A percentile compares a stretch with the other conserved stretches of the same genome.
Evolutionary conservation across 2,329 filamentous ascomycete species (phyloP).

Genomic region (Sclerotiophoma versabilis): DNA sequence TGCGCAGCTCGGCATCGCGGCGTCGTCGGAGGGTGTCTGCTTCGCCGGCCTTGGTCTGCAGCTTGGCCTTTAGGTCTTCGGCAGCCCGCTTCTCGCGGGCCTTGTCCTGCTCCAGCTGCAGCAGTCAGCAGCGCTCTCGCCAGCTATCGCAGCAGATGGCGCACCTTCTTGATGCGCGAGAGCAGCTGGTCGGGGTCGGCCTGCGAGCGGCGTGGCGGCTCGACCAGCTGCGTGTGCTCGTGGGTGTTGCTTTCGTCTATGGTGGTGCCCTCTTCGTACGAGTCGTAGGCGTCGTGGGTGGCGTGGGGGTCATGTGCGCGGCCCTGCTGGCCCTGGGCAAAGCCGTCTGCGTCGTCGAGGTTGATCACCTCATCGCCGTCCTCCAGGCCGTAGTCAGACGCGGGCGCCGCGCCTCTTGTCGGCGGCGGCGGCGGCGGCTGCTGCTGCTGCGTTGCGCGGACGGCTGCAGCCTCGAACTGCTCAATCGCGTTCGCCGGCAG

Average conservation of each 20-base stretch:
- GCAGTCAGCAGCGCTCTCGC: slow-evolving; percentile 29
- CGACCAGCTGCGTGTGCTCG: not conserved
- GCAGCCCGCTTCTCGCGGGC: slow-evolving; percentile 33
- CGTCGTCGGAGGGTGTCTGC: slow-evolving; percentile 77
- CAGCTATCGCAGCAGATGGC: not conserved
- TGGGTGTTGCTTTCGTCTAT: slow-evolving; percentile 8
- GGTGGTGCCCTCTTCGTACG: slow-evolving; percentile 5
- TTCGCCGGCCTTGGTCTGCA: slow-evolving; percentile 70
- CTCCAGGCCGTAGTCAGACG: slow-evolving; percentile 54
- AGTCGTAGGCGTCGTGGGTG: not conserved
- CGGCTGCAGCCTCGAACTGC: slow-evolving; percentile 55
- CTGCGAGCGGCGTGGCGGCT: slow-evolving; percentile 32
- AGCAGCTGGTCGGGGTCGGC: slow-evolving; percentile 45
- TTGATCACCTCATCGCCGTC: slow-evolving; percentile 55
- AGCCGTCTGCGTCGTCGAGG: slow-evolving; percentile 47
- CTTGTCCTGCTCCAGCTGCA: slow-evolving; percentile 54
- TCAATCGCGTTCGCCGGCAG: slow-evolving; percentile 55
- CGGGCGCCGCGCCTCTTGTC: slow-evolving; percentile 18
- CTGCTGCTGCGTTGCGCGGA: slow-evolving; percentile 51
- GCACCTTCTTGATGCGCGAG: slow-evolving; percentile 52
- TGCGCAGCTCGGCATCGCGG: slow-evolving; percentile 66
- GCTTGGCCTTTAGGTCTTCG: slow-evolving; percentile 43
- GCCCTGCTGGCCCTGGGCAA: not conserved
- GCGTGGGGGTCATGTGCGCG: not conserved
- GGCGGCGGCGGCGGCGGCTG: slow-evolving; percentile 7